Conservation (phyloP, 2,329 filamentous ascomycete species). For the Trichophyton benhamiae region DNA sequence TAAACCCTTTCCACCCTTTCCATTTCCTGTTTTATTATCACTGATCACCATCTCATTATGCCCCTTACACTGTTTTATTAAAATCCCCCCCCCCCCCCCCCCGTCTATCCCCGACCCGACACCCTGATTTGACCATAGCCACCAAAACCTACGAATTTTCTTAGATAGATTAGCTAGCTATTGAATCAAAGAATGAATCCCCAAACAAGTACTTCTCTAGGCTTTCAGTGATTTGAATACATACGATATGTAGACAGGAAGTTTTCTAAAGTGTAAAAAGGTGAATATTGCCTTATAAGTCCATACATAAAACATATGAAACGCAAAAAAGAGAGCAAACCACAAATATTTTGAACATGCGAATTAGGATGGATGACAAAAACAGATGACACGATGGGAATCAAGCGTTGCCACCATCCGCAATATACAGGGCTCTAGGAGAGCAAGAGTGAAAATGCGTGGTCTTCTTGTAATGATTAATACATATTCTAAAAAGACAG, state of each 20-base stretch:
- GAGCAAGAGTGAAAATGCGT: constrained; percentile 2
- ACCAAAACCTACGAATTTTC: constrained; percentile 1
- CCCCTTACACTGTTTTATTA: background rate
- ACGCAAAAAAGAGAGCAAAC: constrained; percentile 1
- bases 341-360: constrained; percentile 1
- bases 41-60: background rate
- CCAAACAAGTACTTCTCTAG: background rate
- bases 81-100: background rate
- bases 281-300: background rate
- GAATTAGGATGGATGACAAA: background rate
- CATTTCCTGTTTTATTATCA: background rate
- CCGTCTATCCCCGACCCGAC: background rate
- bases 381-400: background rate
- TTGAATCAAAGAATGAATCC: background rate
- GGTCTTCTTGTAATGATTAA: background rate
- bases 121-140: background rate
- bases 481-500: background rate
- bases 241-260: background rate
- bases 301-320: background rate
- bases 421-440: constrained; percentile 5
- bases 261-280: background rate
- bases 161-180: constrained; percentile 1
- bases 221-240: background rate
- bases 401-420: background rate
- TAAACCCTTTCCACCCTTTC: background rate